Conservation (phyloP, 2,329 filamentous ascomycete species). For the Venturia carpophila region DNA sequence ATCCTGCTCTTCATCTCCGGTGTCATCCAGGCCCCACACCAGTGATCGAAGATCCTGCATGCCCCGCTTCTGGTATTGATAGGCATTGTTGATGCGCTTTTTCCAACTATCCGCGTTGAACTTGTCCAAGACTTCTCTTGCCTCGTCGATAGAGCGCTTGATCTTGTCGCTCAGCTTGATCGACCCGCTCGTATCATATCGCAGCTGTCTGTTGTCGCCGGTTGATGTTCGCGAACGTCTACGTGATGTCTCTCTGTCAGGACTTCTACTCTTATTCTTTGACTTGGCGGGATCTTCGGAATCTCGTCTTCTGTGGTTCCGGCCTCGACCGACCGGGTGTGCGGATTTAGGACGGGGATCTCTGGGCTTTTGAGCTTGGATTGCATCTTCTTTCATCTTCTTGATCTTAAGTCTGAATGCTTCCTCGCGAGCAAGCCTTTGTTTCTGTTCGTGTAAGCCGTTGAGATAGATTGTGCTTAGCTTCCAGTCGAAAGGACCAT, state of each 20-base stretch:
- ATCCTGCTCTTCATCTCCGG: slow-evolving; percentile 71
- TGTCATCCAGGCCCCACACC: slow-evolving; percentile 77
- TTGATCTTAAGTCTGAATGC: slow-evolving; percentile 83
- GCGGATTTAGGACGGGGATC: slow-evolving; percentile 46
- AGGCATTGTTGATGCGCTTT: slow-evolving; percentile 72
- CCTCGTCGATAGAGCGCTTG: slow-evolving; percentile 67
- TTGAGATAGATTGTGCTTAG: slow-evolving; percentile 87
- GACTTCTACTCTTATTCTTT: slow-evolving; percentile 35
- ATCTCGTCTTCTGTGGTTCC: slow-evolving; percentile 33
- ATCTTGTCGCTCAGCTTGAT: slow-evolving; percentile 63
- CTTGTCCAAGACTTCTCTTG: slow-evolving; percentile 63
- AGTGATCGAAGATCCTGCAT: slow-evolving; percentile 70
- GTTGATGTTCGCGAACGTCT: slow-evolving; percentile 12
- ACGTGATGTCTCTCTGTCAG: slow-evolving; percentile 20
- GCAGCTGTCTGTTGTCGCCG: slow-evolving; percentile 40
- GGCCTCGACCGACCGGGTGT: slow-evolving; percentile 37
- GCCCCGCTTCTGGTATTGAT: slow-evolving; percentile 59
- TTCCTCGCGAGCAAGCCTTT: slow-evolving; percentile 80
- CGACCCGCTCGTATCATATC: slow-evolving; percentile 74
- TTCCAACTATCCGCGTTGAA: slow-evolving; percentile 92
- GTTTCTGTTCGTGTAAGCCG: slow-evolving; percentile 80
- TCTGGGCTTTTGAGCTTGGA: slow-evolving; percentile 26
- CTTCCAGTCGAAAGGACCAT: slow-evolving; percentile 97
- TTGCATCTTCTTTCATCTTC: slow-evolving; percentile 60
- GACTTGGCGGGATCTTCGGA: slow-evolving; percentile 24